A percentile compares a stretch with the other conserved stretches of the same genome.
Conservation (phyloP, 208 protist species). For the Trichomonas gallinae region DNA sequence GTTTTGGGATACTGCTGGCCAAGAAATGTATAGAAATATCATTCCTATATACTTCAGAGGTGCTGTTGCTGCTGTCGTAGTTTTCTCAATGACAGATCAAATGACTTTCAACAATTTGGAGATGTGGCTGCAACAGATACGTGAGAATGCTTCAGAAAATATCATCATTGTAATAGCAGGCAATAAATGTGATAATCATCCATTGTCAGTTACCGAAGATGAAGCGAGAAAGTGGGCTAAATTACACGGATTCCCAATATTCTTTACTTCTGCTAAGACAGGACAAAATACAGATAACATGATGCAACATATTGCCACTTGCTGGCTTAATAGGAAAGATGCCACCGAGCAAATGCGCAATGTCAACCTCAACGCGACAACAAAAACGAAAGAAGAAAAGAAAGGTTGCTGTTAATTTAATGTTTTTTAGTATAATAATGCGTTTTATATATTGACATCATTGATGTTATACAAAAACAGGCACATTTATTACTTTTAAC, state of each 20-base stretch:
- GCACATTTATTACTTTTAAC: too few relatives aligned
- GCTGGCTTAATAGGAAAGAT: not conserved
- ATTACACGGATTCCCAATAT: not conserved
- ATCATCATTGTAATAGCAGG: not conserved
- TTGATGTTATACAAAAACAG: too few relatives aligned
- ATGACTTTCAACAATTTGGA: not conserved
- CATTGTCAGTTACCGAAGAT: not conserved
- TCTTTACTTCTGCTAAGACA: conserved; percentile 1
- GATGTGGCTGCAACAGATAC: not conserved
- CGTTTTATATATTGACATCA: too few relatives aligned
- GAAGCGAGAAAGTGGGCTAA: not conserved
- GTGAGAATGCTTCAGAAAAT: not conserved
- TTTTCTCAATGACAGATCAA: not conserved
- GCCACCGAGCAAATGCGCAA: not conserved
- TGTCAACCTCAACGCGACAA: not conserved
- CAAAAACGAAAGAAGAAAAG: not conserved
- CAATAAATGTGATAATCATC: not conserved
- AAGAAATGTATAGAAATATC: not conserved
- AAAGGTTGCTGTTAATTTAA: not conserved
- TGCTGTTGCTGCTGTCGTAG: not conserved
- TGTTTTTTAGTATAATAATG: too few relatives aligned
- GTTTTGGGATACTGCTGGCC: not conserved
- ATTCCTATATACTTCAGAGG: not conserved
- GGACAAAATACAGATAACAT: not conserved
- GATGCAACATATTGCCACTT: not conserved